Evolutionary conservation across 305 asterid genomes (phyloP), one percentile per base, ranked within the genome.

Genomic region (Solanum chacoense): DNA sequence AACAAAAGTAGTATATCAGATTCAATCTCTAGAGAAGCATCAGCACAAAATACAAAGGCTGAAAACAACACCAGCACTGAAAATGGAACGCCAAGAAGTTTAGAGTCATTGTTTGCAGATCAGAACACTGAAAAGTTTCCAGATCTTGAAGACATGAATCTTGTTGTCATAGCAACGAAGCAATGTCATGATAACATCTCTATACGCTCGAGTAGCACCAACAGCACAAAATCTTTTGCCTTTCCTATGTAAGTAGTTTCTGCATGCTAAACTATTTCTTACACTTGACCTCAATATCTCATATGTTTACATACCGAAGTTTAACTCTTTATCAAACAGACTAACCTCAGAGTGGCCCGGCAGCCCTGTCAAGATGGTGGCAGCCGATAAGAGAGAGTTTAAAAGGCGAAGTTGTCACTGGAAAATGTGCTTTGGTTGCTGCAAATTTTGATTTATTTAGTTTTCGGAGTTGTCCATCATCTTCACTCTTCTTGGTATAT

Each of bases 141-240:
- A 87, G 71, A 26, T 50, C 16, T 2, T 31, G 45, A 50, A 42
- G 85, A 45, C 83, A 72, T 79, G 73, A 89, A 80, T 88, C 79
- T 63, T 20, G 18, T 65, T 32, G 79, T 85, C 88, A 88, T 91
- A 11, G 81, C 88, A 7, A 35, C 63, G 32, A 80, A 80, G 50
- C 84, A 76, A 80, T 31, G 22, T 72, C 73, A 85, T 11, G 91
- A 83, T 45, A 80, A 40, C 91, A 88, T 88, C 78, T 91, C 92
- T n/a, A 65, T 88, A 3, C 89, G 89, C 16, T 89, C 91, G 4
- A 91, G 83, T 36, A 90, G 92, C 92, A 87, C 91, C 38, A 45
- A 89, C 20, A 89, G 92, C 88, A 78, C 92, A 4, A 26, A 85
- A 73, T 89, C 91, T 63, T 91, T 91, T 74, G 91, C 91, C 16